A percentile compares a stretch with the other conserved stretches of the same genome.
Conservation (phyloP, 257 asterid species). For the Gentiana dahurica region DNA sequence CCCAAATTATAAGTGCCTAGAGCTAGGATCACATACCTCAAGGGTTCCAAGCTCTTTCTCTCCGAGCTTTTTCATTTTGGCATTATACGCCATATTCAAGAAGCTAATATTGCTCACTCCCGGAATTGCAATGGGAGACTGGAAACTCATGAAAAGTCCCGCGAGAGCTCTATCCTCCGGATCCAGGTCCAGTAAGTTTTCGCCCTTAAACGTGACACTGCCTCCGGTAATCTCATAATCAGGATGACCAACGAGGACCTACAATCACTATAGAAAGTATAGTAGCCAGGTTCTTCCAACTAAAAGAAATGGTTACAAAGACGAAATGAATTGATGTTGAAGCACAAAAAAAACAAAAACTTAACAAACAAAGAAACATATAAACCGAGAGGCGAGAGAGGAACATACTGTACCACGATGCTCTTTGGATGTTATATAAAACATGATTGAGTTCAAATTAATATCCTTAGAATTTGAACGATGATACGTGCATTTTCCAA, state of each 20-base stretch:
- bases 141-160: slow-evolving; percentile 96
- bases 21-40: slow-evolving; percentile 43
- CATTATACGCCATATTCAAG: slow-evolving; percentile 95
- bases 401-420: too few relatives aligned
- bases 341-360: not conserved
- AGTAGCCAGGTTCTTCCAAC: not conserved
- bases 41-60: slow-evolving; percentile 89
- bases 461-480: too few relatives aligned
- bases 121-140: slow-evolving; percentile 93
- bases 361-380: not conserved
- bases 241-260: slow-evolving; percentile 99
- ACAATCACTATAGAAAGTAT: slow-evolving; percentile 16
- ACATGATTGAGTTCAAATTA: too few relatives aligned
- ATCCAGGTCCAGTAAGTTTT: slow-evolving; percentile 80
- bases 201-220: slow-evolving; percentile 71
- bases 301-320: not conserved
- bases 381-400: not conserved
- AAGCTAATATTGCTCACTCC: slow-evolving; percentile 95
- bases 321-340: not conserved
- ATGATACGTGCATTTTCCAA: too few relatives aligned
- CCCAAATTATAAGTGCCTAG: not conserved
- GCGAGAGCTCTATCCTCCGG: slow-evolving; percentile 95
- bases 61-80: slow-evolving; percentile 66
- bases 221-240: slow-evolving; percentile 94
- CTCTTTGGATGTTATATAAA: too few relatives aligned